These are phyloP conservation scores for Tillandsia leiboldiana DNA, from an alignment of 176 grass and related monocot species.

Conservation along the genomic window DNA sequence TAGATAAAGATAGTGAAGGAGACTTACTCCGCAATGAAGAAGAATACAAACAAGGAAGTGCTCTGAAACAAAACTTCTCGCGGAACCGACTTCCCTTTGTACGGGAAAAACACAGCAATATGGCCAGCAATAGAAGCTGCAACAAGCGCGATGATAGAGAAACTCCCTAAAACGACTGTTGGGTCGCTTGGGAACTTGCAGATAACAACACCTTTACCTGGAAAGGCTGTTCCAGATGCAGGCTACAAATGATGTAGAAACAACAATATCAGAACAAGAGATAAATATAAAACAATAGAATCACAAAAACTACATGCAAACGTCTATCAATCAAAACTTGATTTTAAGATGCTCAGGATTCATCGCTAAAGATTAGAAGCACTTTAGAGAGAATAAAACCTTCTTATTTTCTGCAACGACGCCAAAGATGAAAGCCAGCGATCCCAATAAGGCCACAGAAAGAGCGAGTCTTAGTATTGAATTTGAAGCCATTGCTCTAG, in stretches of 20 bases:
- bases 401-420: slow-evolving; percentile 83
- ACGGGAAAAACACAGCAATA: slow-evolving; percentile 41
- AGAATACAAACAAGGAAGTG: slow-evolving; percentile 52
- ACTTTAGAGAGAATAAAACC: slow-evolving; percentile 27
- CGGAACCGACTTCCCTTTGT: slow-evolving; percentile 56
- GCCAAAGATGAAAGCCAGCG: slow-evolving; percentile 47
- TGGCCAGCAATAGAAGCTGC: slow-evolving; percentile 35
- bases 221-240: slow-evolving; percentile 44
- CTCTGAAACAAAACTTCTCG: slow-evolving; percentile 39
- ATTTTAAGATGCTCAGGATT: background rate
- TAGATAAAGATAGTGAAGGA: background rate
- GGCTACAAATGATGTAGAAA: slow-evolving; percentile 29
- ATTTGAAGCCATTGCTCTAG: slow-evolving; percentile 41
- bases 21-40: slow-evolving; percentile 61
- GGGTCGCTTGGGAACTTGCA: slow-evolving; percentile 72
- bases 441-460: slow-evolving; percentile 28
- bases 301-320: background rate
- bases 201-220: slow-evolving; percentile 44
- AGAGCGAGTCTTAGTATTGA: slow-evolving; percentile 21
- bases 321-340: background rate
- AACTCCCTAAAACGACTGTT: slow-evolving; percentile 41
- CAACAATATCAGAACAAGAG: background rate
- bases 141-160: slow-evolving; percentile 44
- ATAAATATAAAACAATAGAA: background rate
- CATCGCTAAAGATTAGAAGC: background rate